Evolutionary conservation across 495 filamentous ascomycete genomes (phyloP), one percentile per base, ranked within the genome.

Genomic region (Aspergillus hancockii): DNA sequence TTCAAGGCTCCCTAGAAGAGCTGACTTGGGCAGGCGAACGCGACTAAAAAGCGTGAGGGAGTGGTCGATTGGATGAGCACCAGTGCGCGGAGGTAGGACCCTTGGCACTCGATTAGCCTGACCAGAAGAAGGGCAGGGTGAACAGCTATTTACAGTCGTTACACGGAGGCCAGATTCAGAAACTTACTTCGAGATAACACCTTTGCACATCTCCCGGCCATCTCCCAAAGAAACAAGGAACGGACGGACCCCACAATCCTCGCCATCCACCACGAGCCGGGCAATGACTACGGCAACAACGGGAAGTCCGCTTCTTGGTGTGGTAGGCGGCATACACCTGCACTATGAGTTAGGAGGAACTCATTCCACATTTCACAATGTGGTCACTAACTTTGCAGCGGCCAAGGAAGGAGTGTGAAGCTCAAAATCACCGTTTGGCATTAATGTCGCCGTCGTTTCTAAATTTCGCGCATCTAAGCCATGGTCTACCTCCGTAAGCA

Each of bases 401-500:
- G 1, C 51, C 9, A 22, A n/a, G 8, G 30, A 58, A 32, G 67
- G 72, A 0, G 67, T 71, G 34, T 76, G 63, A 8, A 76, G 63
- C 1, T 69, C 64, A 61, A 78, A 75, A 2, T 55, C 63, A 7
- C 75, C 72, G 52, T 74, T 61, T 19, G 65, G 52, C 43, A 67
- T 56, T 25, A 53, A 58, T 18, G 71, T 75, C 22, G 72, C 75
- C 9, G 67, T 75, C 16, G 75, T 77, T 60, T 75, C 71, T 13
- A 77, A 54, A 22, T 72, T 72, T 4, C 63, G 63, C 9, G 73
- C 71, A 62, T 77, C 75, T 6, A 73, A 54, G 0, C 75, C 73
- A 59, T 74, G 75, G 10, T 71, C 67, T 8, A 75, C 53, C 58
- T 77, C 75, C 0, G 70, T 77, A 2, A 77, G 57, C 61, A 75